Conservation (phyloP, 2,329 filamentous ascomycete species). For the Colletotrichum spinosum region DNA sequence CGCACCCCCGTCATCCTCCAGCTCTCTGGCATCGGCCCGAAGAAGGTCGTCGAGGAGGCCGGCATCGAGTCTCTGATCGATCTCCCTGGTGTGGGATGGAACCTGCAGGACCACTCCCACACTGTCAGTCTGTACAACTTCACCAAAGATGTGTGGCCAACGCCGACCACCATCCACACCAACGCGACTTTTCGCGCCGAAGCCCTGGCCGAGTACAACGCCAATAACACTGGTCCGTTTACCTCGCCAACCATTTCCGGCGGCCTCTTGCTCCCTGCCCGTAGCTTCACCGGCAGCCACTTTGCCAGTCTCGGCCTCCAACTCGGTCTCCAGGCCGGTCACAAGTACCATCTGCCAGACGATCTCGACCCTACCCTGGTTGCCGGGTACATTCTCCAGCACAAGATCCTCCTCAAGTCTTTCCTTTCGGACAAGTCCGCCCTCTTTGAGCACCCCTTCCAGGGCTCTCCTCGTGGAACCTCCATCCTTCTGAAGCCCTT, state of each 20-base stretch:
- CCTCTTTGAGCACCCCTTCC: slow-evolving; percentile 41
- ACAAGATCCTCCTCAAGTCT: slow-evolving; percentile 34
- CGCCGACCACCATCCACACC: slow-evolving; percentile 39
- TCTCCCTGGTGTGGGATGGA: slow-evolving; percentile 56
- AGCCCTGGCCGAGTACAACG: slow-evolving; percentile 40
- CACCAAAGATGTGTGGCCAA: slow-evolving; percentile 34
- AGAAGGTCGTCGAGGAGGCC: slow-evolving; percentile 49
- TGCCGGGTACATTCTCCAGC: slow-evolving; percentile 40
- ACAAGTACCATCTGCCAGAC: slow-evolving; percentile 4
- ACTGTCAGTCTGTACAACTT: slow-evolving; percentile 48
- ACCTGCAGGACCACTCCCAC: slow-evolving; percentile 53
- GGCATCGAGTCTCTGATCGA: slow-evolving; percentile 65
- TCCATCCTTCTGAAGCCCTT: slow-evolving; percentile 51
- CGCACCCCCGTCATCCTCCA: slow-evolving; percentile 69
- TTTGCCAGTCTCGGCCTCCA: slow-evolving; percentile 35
- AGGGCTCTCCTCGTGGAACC: slow-evolving; percentile 17
- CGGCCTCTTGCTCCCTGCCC: slow-evolving; percentile 37
- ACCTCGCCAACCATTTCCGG: slow-evolving; percentile 37
- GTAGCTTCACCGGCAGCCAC: slow-evolving; percentile 31
- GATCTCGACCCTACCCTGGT: slow-evolving; percentile 33
- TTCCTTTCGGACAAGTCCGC: slow-evolving; percentile 39
- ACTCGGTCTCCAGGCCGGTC: neutral
- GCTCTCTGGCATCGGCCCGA: slow-evolving; percentile 66
- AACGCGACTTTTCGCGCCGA: slow-evolving; percentile 36
- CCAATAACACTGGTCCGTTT: slow-evolving; percentile 41